These are phyloP conservation scores for Diaporthe sp. DNA, from an alignment of 2,329 filamentous ascomycete genomes.

Conservation along the genomic window DNA sequence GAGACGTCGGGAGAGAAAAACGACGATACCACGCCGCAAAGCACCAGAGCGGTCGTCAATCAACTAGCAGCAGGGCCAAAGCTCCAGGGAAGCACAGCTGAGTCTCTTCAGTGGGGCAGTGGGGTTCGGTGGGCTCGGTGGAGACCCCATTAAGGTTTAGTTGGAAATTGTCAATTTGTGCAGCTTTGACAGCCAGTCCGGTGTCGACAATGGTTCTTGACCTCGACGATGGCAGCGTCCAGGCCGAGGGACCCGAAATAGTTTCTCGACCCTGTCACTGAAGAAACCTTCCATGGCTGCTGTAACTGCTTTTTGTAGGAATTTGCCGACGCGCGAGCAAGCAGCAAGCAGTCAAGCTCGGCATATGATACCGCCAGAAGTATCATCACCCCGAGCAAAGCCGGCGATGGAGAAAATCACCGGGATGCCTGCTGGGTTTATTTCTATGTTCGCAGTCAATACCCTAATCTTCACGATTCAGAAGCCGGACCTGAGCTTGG, in stretches of 20 bases:
- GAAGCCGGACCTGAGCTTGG: background rate
- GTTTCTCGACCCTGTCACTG: background rate
- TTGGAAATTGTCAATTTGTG: conserved; percentile 26
- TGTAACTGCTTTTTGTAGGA: background rate
- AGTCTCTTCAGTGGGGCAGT: conserved; percentile 28
- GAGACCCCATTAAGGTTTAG: conserved; percentile 21
- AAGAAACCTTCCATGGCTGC: background rate
- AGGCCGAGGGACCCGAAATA: background rate
- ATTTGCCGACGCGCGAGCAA: background rate
- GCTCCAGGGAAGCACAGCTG: conserved; percentile 19
- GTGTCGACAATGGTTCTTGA: background rate
- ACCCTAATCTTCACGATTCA: conserved; percentile 14
- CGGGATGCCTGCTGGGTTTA: background rate
- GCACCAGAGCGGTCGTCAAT: background rate
- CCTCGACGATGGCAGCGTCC: background rate
- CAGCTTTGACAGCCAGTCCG: background rate
- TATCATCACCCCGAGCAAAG: background rate
- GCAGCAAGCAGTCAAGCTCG: background rate
- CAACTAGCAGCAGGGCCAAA: background rate
- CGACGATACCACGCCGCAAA: background rate
- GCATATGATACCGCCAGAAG: background rate
- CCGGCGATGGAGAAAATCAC: background rate
- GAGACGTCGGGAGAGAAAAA: background rate
- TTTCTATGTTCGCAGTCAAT: background rate
- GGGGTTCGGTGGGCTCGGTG: conserved; percentile 11